These are phyloP conservation scores for Dactylorhiza incarnata DNA, from an alignment of 106 monocot species.

Conservation along the genomic window DNA sequence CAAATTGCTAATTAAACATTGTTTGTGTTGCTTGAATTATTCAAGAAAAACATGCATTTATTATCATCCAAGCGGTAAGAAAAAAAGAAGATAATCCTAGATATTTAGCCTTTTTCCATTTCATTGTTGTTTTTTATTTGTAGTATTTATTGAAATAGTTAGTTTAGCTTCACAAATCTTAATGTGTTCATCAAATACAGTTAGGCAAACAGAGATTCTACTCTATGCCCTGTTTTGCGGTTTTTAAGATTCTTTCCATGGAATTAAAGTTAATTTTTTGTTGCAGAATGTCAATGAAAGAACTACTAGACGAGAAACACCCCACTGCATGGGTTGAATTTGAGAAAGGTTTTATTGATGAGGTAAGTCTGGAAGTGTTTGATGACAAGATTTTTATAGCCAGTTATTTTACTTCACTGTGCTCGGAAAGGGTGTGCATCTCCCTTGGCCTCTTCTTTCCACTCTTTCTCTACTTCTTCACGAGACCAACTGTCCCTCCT, in stretches of 20 bases:
- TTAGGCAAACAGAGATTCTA: not conserved
- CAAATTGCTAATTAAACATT: not conserved
- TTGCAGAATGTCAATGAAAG: constrained; percentile 81
- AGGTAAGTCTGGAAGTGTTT: constrained; percentile 37
- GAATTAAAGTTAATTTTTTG: not conserved
- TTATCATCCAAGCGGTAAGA: not conserved
- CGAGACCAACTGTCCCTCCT: not conserved
- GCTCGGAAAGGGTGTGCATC: too few species aligned
- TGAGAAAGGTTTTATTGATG: constrained; percentile 81
- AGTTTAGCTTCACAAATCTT: not conserved
- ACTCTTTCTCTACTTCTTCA: not conserved
- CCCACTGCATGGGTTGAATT: constrained; percentile 94
- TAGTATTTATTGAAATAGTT: not conserved
- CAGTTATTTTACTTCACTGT: not conserved
- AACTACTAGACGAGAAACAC: constrained; percentile 76
- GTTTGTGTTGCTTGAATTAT: not conserved
- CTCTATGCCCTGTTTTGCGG: not conserved
- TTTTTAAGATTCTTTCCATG: not conserved
- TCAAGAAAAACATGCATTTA: not conserved
- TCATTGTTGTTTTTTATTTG: not conserved
- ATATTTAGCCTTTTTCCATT: not conserved
- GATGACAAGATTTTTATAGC: not conserved
- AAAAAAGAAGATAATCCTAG: not conserved
- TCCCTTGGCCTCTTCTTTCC: not conserved
- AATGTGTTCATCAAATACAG: not conserved